These are phyloP conservation scores for Talinum fruticosum DNA, from an alignment of 148 eudicot species.

Conservation along the genomic window DNA sequence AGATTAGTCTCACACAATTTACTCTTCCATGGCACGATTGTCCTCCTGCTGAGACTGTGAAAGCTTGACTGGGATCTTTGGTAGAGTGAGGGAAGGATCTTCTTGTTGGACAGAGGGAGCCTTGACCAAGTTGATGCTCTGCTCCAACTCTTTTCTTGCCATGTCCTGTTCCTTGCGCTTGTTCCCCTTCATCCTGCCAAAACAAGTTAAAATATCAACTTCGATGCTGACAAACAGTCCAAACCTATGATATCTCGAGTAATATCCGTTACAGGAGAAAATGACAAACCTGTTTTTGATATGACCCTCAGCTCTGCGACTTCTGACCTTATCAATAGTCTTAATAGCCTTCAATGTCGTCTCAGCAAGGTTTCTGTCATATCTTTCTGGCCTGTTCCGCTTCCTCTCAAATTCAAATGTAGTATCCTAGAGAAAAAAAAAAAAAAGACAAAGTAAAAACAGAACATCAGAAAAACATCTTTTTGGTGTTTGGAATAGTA, in stretches of 20 bases:
- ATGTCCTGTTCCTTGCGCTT: constrained; percentile 20
- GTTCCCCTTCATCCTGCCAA: constrained; percentile 57
- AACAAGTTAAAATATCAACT: neutral
- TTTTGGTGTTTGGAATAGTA: neutral
- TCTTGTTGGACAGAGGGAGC: constrained; percentile 45
- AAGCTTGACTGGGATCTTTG: constrained; percentile 56
- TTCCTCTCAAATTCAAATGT: constrained; percentile 98
- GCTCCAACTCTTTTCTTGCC: constrained; percentile 43
- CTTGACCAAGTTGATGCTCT: constrained; percentile 43
- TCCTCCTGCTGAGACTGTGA: constrained; percentile 36
- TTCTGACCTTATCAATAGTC: constrained; percentile 58
- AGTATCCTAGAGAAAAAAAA: constrained; percentile 49
- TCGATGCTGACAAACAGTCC: neutral
- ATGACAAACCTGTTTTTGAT: constrained; percentile 45
- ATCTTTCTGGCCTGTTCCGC: constrained; percentile 91
- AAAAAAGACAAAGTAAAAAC: neutral
- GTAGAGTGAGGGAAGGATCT: constrained; percentile 48
- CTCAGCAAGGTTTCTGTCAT: constrained; percentile 66
- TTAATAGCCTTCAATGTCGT: constrained; percentile 71
- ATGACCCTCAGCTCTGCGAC: constrained; percentile 42
- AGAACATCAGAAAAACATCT: neutral
- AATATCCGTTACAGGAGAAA: neutral
- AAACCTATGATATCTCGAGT: neutral
- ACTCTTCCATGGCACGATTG: constrained; percentile 75
- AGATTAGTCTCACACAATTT: constrained; percentile 10